These are phyloP conservation scores for Podospora anserina DNA, from an alignment of 495 filamentous ascomycete species.

Conservation along the genomic window DNA sequence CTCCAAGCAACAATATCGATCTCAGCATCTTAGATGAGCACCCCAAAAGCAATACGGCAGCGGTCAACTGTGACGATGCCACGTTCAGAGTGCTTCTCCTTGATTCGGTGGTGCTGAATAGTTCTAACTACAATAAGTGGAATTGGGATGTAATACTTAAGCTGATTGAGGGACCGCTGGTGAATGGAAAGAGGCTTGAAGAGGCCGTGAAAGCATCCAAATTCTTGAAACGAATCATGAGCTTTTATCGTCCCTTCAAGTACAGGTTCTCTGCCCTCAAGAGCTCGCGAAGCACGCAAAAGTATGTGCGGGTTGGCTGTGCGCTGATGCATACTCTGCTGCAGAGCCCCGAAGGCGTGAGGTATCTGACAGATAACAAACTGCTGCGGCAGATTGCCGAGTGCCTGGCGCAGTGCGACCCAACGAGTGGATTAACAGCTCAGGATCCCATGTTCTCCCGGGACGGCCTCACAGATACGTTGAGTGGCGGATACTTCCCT, in stretches of 20 bases:
- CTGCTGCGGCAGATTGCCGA: slow-evolving; percentile 89
- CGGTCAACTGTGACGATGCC: slow-evolving; percentile 77
- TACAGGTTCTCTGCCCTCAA: slow-evolving; percentile 83
- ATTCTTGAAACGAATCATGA: slow-evolving; percentile 89
- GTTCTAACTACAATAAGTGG: slow-evolving; percentile 88
- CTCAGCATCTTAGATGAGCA: slow-evolving; percentile 54
- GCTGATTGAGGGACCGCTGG: slow-evolving; percentile 88
- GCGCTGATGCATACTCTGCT: slow-evolving; percentile 81
- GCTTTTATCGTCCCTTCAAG: slow-evolving; percentile 96
- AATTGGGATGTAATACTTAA: slow-evolving; percentile 89
- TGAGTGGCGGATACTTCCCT: slow-evolving; percentile 89
- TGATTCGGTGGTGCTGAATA: slow-evolving; percentile 81
- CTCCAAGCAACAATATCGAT: slow-evolving; percentile 40
- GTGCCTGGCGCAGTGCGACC: slow-evolving; percentile 89
- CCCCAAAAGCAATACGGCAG: slow-evolving; percentile 63
- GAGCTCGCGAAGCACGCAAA: slow-evolving; percentile 88
- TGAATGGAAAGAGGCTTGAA: slow-evolving; percentile 87
- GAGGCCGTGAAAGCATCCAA: slow-evolving; percentile 94
- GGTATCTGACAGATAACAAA: slow-evolving; percentile 87
- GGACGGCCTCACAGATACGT: slow-evolving; percentile 74
- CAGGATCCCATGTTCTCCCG: slow-evolving; percentile 81
- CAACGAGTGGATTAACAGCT: slow-evolving; percentile 84
- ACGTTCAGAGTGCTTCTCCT: slow-evolving; percentile 81
- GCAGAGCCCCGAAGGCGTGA: slow-evolving; percentile 76
- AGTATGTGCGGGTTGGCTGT: slow-evolving; percentile 87